Evolutionary conservation across 192 early-diverging fungal genomes (phyloP).

Genomic region (Umbelopsis isabellina): DNA sequence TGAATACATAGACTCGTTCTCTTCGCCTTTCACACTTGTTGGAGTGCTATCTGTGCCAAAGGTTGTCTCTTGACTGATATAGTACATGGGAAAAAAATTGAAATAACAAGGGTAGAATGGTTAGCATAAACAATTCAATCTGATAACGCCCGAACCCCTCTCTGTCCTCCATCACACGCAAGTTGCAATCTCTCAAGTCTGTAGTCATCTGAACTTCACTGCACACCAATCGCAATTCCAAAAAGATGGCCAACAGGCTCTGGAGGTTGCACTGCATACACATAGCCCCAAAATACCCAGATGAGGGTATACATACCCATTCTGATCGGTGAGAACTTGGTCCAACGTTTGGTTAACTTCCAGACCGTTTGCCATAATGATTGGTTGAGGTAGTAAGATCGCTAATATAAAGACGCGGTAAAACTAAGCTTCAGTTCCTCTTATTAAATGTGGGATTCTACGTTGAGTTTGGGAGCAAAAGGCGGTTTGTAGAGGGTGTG

Average conservation of each 20-base stretch:
- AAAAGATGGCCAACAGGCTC: no score
- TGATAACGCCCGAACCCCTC: no score
- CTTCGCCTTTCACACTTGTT: constrained; percentile 14
- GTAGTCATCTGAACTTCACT: no score
- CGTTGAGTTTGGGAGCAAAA: not conserved
- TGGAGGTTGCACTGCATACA: not conserved
- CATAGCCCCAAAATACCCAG: not conserved
- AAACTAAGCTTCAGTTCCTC: constrained; percentile 14
- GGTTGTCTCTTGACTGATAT: not conserved
- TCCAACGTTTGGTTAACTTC: constrained; percentile 16
- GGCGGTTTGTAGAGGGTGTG: not conserved
- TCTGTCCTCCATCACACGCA: no score
- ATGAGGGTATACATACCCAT: constrained; percentile 23
- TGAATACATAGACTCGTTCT: not conserved
- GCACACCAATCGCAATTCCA: no score
- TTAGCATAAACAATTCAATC: no score
- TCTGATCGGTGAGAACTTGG: constrained; percentile 18
- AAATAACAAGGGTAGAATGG: not conserved
- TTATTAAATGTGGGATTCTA: constrained; percentile 9
- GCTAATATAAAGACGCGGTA: constrained; percentile 19
- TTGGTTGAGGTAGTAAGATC: constrained; percentile 15
- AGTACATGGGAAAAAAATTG: not conserved
- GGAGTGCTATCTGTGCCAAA: constrained; percentile 17
- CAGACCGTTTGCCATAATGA: constrained; percentile 19
- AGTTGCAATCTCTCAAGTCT: no score